Evolutionary conservation across 805 yeast genomes (phyloP).

Genomic region (Grigorovia jiainica): DNA sequence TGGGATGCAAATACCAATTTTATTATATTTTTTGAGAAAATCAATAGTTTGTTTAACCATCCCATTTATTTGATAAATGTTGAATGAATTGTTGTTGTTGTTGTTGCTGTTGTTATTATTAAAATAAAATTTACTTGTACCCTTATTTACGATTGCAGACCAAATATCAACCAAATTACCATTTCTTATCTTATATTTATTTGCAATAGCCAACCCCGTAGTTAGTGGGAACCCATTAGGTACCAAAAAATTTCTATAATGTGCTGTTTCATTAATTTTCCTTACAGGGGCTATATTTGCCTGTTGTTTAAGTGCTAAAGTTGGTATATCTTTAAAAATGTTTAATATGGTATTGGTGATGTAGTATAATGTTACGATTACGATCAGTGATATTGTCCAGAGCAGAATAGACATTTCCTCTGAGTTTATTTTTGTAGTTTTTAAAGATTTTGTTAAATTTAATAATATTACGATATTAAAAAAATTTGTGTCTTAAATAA

Average conservation of each 20-base stretch:
- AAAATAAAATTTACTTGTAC: constrained; percentile 8
- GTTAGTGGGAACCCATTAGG: constrained; percentile 64
- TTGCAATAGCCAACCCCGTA: constrained; percentile 58
- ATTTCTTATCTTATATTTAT: constrained; percentile 56
- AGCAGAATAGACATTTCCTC: not conserved
- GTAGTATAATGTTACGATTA: not conserved
- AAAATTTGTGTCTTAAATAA: too few species aligned
- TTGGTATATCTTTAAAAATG: constrained; percentile 40
- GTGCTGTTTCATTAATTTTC: constrained; percentile 59
- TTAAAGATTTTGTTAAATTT: too few species aligned
- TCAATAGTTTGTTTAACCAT: constrained; percentile 13
- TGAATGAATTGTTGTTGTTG: constrained; percentile 2
- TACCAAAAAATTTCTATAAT: constrained; percentile 63
- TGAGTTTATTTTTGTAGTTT: too few species aligned
- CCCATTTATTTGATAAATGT: constrained; percentile 17
- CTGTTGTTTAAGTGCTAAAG: constrained; percentile 52
- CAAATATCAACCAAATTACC: constrained; percentile 72
- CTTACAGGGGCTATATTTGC: constrained; percentile 57
- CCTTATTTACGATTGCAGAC: constrained; percentile 38
- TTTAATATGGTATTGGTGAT: constrained; percentile 15
- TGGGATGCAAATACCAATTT: constrained; percentile 24
- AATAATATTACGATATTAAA: too few species aligned
- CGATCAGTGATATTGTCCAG: not conserved
- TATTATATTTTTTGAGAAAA: constrained; percentile 1
- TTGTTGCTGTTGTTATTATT: constrained; percentile 22